Evolutionary conservation across 2,329 filamentous ascomycete species (phyloP).

Genomic region (Colletotrichum coccodes): DNA sequence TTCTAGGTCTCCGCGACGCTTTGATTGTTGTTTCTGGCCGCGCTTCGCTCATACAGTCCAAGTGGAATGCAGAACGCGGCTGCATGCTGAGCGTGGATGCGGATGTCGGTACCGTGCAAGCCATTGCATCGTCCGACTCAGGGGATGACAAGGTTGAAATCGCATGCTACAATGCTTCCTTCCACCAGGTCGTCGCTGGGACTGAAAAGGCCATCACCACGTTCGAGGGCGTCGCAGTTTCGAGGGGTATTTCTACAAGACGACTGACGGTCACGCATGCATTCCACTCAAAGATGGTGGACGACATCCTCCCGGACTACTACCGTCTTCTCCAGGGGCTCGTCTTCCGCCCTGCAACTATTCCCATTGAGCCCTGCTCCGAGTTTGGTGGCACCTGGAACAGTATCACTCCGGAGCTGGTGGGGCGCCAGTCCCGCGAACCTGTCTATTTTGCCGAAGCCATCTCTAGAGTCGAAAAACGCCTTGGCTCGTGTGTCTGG

Average conservation of each 20-base stretch:
- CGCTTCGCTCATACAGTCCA: conserved; percentile 41
- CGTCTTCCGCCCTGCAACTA: neutral
- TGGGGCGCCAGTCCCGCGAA: conserved; percentile 42
- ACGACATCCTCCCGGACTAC: neutral
- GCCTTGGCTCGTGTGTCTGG: conserved; percentile 38
- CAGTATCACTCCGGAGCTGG: conserved; percentile 22
- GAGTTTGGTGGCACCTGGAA: conserved; percentile 33
- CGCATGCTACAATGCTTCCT: neutral
- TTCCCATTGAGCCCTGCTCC: neutral
- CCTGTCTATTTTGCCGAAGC: conserved; percentile 46
- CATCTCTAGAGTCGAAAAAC: conserved; percentile 36
- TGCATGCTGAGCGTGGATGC: conserved; percentile 42
- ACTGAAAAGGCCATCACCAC: neutral
- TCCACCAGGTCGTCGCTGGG: neutral
- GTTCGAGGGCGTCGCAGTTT: neutral
- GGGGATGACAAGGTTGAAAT: conserved; percentile 1
- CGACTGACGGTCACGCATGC: neutral
- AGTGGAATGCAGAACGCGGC: conserved; percentile 40
- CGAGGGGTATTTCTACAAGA: neutral
- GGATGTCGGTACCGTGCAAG: neutral
- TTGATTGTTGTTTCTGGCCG: conserved; percentile 42
- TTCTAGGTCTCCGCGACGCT: conserved; percentile 40
- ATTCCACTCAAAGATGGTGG: neutral
- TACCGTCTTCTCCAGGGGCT: neutral
- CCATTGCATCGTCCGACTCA: neutral